Base-by-base conservation (phyloP, 305 asterid species). In the Fraxinus xanthoxyloides region DNA sequence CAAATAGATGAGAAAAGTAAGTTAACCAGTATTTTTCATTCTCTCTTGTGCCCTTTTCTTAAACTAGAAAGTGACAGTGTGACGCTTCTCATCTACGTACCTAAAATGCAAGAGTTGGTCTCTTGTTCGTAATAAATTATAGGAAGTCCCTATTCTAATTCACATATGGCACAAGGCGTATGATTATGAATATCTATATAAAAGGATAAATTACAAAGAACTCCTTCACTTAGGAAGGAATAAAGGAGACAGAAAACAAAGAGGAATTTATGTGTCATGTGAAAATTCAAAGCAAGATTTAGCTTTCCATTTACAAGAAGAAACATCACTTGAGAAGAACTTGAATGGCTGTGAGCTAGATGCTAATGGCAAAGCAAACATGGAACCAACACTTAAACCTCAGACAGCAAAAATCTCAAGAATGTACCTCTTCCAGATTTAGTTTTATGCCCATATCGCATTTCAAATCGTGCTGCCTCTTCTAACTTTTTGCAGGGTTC, bases 401-500 rank as follows among this genome's bases (percentile, higher is more conserved):
- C 76, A 26, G 35, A 82, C 43, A 43, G 38, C 28, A 80, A 82
- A 26, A 81, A 81, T 79, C n/a, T 26, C 65, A 38, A 72, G 23
- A 72, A 77, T 7, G 56, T 91, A 94, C 98, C 98, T 92, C 85
- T 92, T 43, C 88, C 89, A 28, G 91, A 79, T 92, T 87, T 92
- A 82, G 63, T 90, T 86, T 92, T 97, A 87, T 89, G 87, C 9
- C 99, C 98, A 76, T 93, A 73, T 81, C 98, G 93, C 92, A 90
- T 54, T 90, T 95, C 99, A 87, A 93, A 97, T 35, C 97, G 96
- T 40, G 99, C 94, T 48, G 98, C 97, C 85, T 93, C 98, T 87
- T 95, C 98, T 86, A 94, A 87, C 69, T 86, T 89, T 88, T 97
- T 97, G 90, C 98, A 97, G 82, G 99, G 95, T 54, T 93, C 98